A percentile compares a stretch with the other conserved stretches of the same genome.
These are phyloP conservation scores for Sporisorium exsertum DNA, from an alignment of 1,284 basidiomycete genomes.

Conservation along the genomic window DNA sequence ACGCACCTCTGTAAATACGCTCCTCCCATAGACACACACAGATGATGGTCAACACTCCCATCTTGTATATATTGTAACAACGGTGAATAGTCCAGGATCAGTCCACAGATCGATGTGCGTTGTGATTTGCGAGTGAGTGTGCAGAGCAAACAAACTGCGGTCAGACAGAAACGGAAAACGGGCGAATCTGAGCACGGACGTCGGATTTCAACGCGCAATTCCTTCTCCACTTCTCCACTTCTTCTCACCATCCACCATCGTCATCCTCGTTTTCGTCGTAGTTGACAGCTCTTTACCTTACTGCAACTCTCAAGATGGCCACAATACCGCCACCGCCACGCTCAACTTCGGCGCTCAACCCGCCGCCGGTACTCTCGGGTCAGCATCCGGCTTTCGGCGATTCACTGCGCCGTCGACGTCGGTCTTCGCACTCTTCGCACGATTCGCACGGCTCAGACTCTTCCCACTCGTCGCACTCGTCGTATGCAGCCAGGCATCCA, in stretches of 20 bases:
- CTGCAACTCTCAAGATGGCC: conserved; percentile 1
- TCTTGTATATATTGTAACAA: conserved; percentile 3
- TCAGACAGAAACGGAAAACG: background rate
- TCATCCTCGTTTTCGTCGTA: background rate
- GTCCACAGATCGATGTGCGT: background rate
- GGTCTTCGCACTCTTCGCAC: conserved; percentile 30
- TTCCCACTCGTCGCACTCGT: conserved; percentile 61
- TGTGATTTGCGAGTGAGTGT: no score
- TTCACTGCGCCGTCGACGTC: conserved; percentile 27
- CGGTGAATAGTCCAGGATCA: background rate
- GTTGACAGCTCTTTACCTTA: background rate
- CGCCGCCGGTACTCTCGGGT: conserved; percentile 29
- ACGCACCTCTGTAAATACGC: background rate
- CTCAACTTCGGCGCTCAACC: conserved; percentile 42
- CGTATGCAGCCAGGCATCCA: conserved; percentile 47
- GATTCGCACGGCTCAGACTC: conserved; percentile 41
- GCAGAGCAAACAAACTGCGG: no score
- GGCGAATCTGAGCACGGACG: conserved; percentile 16
- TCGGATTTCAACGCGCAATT: background rate
- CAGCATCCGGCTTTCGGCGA: conserved; percentile 39
- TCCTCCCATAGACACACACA: background rate
- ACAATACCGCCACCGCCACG: background rate
- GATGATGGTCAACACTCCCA: background rate
- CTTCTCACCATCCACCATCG: background rate
- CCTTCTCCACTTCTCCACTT: background rate